These are phyloP conservation scores for Castanospermum australe DNA, from an alignment of 306 rosid species.

Conservation along the genomic window DNA sequence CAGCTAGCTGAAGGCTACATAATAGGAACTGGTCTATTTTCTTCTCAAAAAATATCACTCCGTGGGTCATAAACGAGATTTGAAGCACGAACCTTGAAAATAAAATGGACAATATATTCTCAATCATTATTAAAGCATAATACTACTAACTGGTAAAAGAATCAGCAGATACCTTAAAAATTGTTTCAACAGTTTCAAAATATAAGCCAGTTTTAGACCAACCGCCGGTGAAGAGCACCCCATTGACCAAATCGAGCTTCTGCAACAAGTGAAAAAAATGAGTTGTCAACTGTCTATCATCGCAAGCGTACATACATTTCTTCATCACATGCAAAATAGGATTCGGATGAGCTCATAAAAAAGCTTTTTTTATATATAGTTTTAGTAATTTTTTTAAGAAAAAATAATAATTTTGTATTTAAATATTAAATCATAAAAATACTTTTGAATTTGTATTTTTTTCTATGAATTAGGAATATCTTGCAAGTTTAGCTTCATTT, in stretches of 20 bases:
- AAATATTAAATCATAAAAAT: too few species aligned
- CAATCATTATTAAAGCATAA: neutral
- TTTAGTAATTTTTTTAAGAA: too few species aligned
- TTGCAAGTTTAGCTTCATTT: too few species aligned
- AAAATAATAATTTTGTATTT: too few species aligned
- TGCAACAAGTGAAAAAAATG: slow-evolving; percentile 24
- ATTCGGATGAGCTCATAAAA: neutral
- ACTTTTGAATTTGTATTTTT: too few species aligned
- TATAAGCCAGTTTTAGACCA: slow-evolving; percentile 59
- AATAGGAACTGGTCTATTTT: too few species aligned
- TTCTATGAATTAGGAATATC: too few species aligned
- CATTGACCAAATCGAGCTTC: slow-evolving; percentile 68
- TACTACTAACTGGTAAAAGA: neutral
- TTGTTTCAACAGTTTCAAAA: slow-evolving; percentile 40
- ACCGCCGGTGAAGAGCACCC: slow-evolving; percentile 74
- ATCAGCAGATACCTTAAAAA: slow-evolving; percentile 46
- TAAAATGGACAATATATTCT: too few species aligned
- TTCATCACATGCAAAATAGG: neutral
- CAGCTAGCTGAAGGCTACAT: too few species aligned
- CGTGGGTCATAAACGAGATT: too few species aligned
- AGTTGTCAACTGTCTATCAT: neutral
- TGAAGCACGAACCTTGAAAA: neutral
- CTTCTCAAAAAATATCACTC: too few species aligned
- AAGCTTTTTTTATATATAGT: too few species aligned
- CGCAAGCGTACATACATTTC: neutral